phyloP scores from a whole-genome alignment of 306 rosid species.

The Rosa rugosa region DNA sequence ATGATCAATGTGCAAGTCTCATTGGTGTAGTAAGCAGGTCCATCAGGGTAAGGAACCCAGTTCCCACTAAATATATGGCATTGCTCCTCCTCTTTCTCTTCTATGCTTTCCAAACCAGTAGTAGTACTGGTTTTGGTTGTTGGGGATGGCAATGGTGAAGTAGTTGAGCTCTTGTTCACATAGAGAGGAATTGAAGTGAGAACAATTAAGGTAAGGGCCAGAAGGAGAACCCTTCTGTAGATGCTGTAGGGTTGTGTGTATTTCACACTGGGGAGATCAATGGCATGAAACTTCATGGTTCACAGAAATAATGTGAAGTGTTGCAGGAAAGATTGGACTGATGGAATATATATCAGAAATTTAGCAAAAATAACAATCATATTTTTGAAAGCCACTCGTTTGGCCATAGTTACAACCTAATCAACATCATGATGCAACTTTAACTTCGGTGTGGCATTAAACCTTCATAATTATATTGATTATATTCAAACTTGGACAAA shows the following conservation, averaged over 20 bases:
- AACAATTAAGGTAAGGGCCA: slow-evolving; percentile 20
- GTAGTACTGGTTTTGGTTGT: slow-evolving; percentile 2
- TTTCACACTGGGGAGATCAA: slow-evolving; percentile 44
- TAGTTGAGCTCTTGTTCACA: slow-evolving; percentile 26
- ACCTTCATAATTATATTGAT: slow-evolving; percentile 16
- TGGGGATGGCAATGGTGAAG: slow-evolving; percentile 29
- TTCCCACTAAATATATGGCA: slow-evolving; percentile 68
- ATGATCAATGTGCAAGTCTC: slow-evolving; percentile 55
- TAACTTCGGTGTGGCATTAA: slow-evolving; percentile 23
- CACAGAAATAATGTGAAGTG: slow-evolving; percentile 19
- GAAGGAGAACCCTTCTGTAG: slow-evolving; percentile 19
- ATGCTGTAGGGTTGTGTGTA: slow-evolving; percentile 28
- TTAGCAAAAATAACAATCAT: background rate
- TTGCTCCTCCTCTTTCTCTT: slow-evolving; percentile 14
- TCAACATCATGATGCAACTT: slow-evolving; percentile 12
- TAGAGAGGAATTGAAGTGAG: slow-evolving; percentile 42
- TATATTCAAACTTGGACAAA: slow-evolving; percentile 9
- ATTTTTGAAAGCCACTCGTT: slow-evolving; percentile 11
- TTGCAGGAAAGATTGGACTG: slow-evolving; percentile 14
- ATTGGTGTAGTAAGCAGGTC: slow-evolving; percentile 59
- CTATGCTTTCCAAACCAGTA: slow-evolving; percentile 15
- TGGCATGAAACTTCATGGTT: slow-evolving; percentile 48
- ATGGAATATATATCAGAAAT: slow-evolving; percentile 8
- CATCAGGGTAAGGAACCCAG: slow-evolving; percentile 58
- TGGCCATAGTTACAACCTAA: slow-evolving; percentile 25